These are phyloP conservation scores for Xylariaceae sp. DNA, from an alignment of 2,329 filamentous ascomycete species.

Conservation along the genomic window DNA sequence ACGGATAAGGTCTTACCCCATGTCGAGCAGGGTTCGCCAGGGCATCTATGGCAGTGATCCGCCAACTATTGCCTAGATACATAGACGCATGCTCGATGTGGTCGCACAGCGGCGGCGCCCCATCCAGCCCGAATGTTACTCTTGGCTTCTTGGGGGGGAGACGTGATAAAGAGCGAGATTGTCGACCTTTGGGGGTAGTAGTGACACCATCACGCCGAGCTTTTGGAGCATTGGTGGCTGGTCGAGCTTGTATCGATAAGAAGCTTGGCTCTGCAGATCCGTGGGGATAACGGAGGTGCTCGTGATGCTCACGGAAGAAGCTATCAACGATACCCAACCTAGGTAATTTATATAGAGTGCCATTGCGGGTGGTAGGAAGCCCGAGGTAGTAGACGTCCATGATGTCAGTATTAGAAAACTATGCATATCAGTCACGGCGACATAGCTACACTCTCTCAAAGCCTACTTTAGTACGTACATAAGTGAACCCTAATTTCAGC, in stretches of 20 bases:
- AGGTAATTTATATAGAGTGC: no score
- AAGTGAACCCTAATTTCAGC: no score
- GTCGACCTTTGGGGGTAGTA: neutral
- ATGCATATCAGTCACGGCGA: neutral
- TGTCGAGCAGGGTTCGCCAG: slow-evolving; percentile 19
- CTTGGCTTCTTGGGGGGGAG: no score
- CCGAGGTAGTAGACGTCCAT: no score
- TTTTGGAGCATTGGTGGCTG: neutral
- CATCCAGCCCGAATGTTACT: neutral
- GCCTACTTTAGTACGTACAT: neutral
- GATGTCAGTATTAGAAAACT: neutral
- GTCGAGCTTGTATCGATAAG: neutral
- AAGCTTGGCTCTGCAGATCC: no score
- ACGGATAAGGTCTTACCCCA: slow-evolving; percentile 14
- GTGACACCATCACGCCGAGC: neutral
- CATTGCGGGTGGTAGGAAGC: no score
- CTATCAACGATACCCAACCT: no score
- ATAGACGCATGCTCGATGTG: neutral
- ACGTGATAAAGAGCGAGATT: neutral
- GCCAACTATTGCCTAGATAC: slow-evolving; percentile 6
- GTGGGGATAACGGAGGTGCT: no score
- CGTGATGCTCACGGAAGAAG: no score
- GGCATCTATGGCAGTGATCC: slow-evolving; percentile 11
- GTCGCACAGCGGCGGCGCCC: slow-evolving; percentile 12
- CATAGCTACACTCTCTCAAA: neutral